Base-by-base conservation (phyloP, 2,329 filamentous ascomycete species). In the Stachybotrys elegans region DNA sequence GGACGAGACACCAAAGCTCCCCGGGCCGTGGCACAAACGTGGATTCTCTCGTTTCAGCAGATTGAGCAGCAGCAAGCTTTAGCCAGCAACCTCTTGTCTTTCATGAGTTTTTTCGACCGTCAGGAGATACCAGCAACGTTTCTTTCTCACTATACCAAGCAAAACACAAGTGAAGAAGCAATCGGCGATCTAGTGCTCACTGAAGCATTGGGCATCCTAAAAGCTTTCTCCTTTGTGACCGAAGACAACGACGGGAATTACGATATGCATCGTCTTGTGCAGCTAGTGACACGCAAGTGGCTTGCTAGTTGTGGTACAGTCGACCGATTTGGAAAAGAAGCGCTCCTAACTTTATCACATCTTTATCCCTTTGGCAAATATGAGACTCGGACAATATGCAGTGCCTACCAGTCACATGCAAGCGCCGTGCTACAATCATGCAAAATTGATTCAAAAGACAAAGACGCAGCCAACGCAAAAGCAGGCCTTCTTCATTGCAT, bases 251-350 rank as follows among this genome's bases (percentile, higher is more conserved):
- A 27, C 1, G 32, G 50, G 0, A 41, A 31, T 6, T 44, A 60
- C 4, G 44, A 58, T 8, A 60, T 68, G 53, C 63, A 67, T 40
- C 57, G 60, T 1, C 58, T 68, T 0, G 52, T 68, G 0, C 64
- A 68, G 12, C 38, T 67, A 6, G 57, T 59, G 0, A 63, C 61
- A 0, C 54, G 47, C 4, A 58, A 54, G 27, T 66, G 63, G 56
- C 44, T 68, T 3, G 6, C 6, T 0, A 25, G 43, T 0, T 47
- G 55, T 22, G 46, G 40, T 2, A 46, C 3, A 0, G 42, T 49
- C 6, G 1, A 6, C 1, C 21, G 44, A 2, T 62, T 57, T 11
- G 43, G 48, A 0, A 31, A 40, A 17, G 23, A 50, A 4, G 61
- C 62, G 0, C 38, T 65, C 0, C 17, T 38, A 0, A 43, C 47